phyloP scores from a whole-genome alignment of 306 rosid species.

The Comarum palustre region DNA sequence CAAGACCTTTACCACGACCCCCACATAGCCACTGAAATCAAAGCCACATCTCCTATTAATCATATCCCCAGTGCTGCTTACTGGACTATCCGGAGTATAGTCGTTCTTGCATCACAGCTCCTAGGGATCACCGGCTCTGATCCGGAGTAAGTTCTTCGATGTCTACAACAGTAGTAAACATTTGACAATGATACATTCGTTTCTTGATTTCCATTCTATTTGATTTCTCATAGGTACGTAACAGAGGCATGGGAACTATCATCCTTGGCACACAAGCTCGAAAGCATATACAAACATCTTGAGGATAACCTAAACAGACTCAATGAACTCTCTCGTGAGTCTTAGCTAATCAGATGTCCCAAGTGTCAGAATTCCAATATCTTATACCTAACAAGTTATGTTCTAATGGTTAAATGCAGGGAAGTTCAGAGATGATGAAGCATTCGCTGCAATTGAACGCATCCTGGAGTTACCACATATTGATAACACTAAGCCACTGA shows the following conservation, averaged over 20 bases:
- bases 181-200: not conserved
- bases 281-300: slow-evolving; percentile 48
- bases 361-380: not conserved
- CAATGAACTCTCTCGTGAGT: not conserved
- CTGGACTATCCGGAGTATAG: slow-evolving; percentile 58
- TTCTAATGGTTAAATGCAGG: slow-evolving; percentile 36
- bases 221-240: slow-evolving; percentile 34
- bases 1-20: slow-evolving; percentile 42
- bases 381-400: not conserved
- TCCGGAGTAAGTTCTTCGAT: slow-evolving; percentile 36
- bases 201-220: not conserved
- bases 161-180: not conserved
- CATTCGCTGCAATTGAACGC: slow-evolving; percentile 26
- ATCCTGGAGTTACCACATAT: slow-evolving; percentile 38
- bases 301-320: slow-evolving; percentile 4
- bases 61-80: slow-evolving; percentile 57
- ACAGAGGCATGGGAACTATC: slow-evolving; percentile 73
- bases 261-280: slow-evolving; percentile 59
- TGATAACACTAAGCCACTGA: slow-evolving; percentile 50
- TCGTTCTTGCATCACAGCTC: slow-evolving; percentile 48
- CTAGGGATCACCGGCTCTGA: slow-evolving; percentile 40
- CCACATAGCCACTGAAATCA: slow-evolving; percentile 35
- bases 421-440: slow-evolving; percentile 43
- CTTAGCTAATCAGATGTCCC: not conserved
- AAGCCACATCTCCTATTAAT: slow-evolving; percentile 15